Conservation (phyloP, 805 yeast species). For the Pichia pseudocactophila region DNA sequence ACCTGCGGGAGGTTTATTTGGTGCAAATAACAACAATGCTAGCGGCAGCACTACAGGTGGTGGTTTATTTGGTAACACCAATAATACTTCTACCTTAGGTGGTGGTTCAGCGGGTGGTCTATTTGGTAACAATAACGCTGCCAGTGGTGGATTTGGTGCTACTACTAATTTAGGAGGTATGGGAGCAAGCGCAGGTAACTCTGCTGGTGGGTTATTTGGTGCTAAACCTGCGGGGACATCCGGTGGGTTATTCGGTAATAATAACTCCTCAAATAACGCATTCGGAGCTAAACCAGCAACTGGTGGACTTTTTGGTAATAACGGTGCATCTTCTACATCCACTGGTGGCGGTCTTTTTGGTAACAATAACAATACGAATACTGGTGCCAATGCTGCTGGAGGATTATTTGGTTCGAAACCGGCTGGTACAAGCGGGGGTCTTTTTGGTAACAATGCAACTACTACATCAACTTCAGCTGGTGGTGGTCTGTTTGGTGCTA, state of each 20-base stretch:
- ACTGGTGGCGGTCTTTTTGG: constrained; percentile 15
- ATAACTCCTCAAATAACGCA: constrained; percentile 13
- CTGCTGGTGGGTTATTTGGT: constrained; percentile 29
- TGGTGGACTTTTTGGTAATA: constrained; percentile 33
- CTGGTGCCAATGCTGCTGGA: constrained; percentile 19
- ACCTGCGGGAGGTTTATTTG: constrained; percentile 24
- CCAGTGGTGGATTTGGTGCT: constrained; percentile 19
- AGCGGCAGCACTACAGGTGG: constrained; percentile 7
- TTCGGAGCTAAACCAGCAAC: constrained; percentile 20
- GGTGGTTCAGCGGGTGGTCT: constrained; percentile 11
- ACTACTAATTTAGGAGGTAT: constrained; percentile 10
- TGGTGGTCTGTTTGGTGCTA: constrained; percentile 17
- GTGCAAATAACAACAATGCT: constrained; percentile 20
- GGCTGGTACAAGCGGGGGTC: constrained; percentile 29
- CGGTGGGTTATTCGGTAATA: constrained; percentile 23
- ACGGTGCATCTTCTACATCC: constrained; percentile 13
- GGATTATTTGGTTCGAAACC: constrained; percentile 32
- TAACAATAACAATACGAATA: constrained; percentile 9
- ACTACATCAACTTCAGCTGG: constrained; percentile 14
- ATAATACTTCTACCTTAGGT: constrained; percentile 21
- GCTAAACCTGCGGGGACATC: constrained; percentile 5
- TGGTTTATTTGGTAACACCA: constrained; percentile 21
- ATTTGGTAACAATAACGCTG: constrained; percentile 14
- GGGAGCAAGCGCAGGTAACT: constrained; percentile 9
- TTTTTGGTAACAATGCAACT: constrained; percentile 21